Percentiles rank a stretch among this genome's conserved stretches.
These are phyloP conservation scores for Cucumis melo DNA, from an alignment of 306 rosid genomes.

Conservation along the genomic window DNA sequence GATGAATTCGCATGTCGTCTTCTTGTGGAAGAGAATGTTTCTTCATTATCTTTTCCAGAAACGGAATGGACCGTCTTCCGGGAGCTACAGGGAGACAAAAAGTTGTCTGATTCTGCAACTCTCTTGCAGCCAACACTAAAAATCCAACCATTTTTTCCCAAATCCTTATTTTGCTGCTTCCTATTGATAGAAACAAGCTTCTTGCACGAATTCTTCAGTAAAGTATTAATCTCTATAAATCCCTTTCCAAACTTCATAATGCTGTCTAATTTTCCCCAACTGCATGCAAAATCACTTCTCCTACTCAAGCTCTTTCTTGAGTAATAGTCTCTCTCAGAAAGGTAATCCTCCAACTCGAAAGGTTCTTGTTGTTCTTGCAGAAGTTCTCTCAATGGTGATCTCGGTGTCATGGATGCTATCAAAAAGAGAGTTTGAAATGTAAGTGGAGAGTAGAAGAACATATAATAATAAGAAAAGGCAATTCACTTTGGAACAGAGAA, in stretches of 20 bases:
- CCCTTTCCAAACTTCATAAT: slow-evolving; percentile 14
- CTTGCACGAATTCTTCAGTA: slow-evolving; percentile 24
- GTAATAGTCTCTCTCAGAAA: slow-evolving; percentile 46
- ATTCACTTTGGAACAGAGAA: not conserved
- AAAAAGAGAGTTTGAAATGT: not conserved
- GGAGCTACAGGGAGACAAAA: slow-evolving; percentile 39
- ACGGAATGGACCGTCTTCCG: slow-evolving; percentile 36
- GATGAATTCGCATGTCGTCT: slow-evolving; percentile 9
- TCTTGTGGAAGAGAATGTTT: not conserved
- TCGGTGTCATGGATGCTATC: slow-evolving; percentile 42
- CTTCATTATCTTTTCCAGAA: slow-evolving; percentile 34
- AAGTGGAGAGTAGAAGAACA: not conserved
- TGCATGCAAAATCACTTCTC: not conserved
- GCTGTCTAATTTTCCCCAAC: slow-evolving; percentile 17
- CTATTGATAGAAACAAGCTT: slow-evolving; percentile 26
- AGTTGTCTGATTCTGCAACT: slow-evolving; percentile 24
- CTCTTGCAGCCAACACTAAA: slow-evolving; percentile 11
- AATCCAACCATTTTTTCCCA: slow-evolving; percentile 11
- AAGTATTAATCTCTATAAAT: slow-evolving; percentile 19
- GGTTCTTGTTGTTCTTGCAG: slow-evolving; percentile 73
- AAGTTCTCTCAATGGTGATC: slow-evolving; percentile 42
- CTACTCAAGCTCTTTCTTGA: slow-evolving; percentile 17
- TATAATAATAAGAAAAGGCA: not conserved
- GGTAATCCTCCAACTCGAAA: slow-evolving; percentile 47
- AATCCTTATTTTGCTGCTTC: slow-evolving; percentile 7